Evolutionary conservation across 139 green algal genomes (phyloP).

Genomic region (Chlorella vulgaris): DNA sequence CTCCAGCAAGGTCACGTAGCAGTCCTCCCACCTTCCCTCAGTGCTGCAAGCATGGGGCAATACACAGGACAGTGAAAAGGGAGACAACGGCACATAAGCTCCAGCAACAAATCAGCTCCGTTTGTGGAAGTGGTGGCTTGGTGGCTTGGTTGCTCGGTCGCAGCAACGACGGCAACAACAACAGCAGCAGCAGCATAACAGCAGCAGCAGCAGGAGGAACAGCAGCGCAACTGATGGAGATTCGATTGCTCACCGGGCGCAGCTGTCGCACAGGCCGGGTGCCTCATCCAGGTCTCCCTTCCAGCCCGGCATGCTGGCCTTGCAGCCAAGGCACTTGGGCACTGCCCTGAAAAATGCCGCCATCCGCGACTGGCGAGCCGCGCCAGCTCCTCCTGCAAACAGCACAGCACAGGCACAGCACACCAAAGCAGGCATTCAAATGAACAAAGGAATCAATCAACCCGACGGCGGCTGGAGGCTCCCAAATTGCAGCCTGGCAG

Average conservation of each 20-base stretch:
- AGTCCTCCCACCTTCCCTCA: slow-evolving; percentile 22
- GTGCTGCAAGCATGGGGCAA: slow-evolving; percentile 12
- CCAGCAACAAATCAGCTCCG: too few species aligned
- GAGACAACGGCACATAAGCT: not conserved
- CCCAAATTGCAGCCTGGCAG: too few species aligned
- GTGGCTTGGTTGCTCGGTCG: too few species aligned
- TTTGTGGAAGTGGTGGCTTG: too few species aligned
- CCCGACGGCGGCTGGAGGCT: too few species aligned
- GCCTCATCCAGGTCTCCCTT: not conserved
- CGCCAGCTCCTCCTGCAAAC: not conserved
- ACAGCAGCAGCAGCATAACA: too few species aligned
- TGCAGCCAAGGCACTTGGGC: slow-evolving; percentile 62
- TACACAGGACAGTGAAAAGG: not conserved
- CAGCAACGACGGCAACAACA: too few species aligned
- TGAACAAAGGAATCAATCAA: too few species aligned
- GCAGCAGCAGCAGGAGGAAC: not conserved
- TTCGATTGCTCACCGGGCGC: not conserved
- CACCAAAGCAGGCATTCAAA: not conserved
- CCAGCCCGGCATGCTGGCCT: slow-evolving; percentile 24
- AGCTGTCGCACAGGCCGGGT: slow-evolving; percentile 4
- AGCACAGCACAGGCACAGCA: not conserved
- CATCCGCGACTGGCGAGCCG: slow-evolving; percentile 5
- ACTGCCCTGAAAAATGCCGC: not conserved
- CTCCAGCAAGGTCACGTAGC: slow-evolving; percentile 19
- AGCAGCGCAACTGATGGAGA: too few species aligned